These are phyloP conservation scores for Starmerella tilneyi DNA, from an alignment of 805 yeast genomes.

Conservation along the genomic window DNA sequence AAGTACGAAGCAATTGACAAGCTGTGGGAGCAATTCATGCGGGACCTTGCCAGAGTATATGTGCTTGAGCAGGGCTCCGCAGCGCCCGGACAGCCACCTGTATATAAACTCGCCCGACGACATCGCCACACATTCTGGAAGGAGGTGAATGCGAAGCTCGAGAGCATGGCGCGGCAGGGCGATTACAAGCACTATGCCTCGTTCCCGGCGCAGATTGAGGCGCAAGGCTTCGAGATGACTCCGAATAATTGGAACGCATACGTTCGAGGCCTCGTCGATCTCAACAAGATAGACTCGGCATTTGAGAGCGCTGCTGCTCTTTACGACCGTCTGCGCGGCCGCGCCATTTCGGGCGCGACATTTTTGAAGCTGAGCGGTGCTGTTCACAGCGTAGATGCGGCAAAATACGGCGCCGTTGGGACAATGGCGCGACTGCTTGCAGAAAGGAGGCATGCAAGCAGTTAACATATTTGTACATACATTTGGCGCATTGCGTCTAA, in stretches of 20 bases:
- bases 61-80: conserved; percentile 9
- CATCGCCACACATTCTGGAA: conserved; percentile 15
- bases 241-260: conserved; percentile 5
- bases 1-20: conserved; percentile 1
- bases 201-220: conserved; percentile 13
- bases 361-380: neutral
- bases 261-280: conserved; percentile 3
- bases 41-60: conserved; percentile 3
- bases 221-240: conserved; percentile 11
- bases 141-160: conserved; percentile 12
- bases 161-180: conserved; percentile 4
- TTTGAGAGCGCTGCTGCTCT: conserved; percentile 2
- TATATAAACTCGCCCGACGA: conserved; percentile 14
- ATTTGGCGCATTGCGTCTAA: too few relatives aligned
- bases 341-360: neutral
- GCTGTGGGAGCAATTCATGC: conserved; percentile 19
- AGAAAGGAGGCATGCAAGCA: neutral
- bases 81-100: conserved; percentile 1
- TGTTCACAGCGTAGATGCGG: neutral
- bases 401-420: neutral
- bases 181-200: conserved; percentile 1
- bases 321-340: neutral
- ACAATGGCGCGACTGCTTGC: neutral
- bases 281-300: conserved; percentile 3
- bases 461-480: neutral